Evolutionary conservation across 208 protist species (phyloP), one percentile per base, ranked within the genome.

Genomic region (Phytomonas serpens): DNA sequence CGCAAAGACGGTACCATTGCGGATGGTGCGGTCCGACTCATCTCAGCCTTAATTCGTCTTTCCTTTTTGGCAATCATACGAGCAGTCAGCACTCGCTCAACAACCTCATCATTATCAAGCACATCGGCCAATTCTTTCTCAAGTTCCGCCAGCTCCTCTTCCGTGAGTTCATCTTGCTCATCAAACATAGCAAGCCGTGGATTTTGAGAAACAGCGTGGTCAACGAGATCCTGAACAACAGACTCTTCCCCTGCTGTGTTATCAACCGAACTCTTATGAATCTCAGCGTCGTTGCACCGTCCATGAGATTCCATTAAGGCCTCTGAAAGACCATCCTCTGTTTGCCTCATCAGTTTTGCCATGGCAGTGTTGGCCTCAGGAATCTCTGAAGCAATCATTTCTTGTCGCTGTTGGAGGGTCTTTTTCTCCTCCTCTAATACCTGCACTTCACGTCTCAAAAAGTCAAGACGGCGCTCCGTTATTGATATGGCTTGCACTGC

Each of bases 11-110:
- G 47, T 1, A 57, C 10, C 47, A 4, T 57, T 57, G 0, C 6
- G 19, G 47, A 27, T 27, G 47, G 6, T 19, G 13, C 47, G 16
- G 5, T 27, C 19, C 47, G 10, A 57, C 52, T 61, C 66, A 92
- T 68, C 73, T 86, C 84, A 33, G 77, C 80, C 13, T 74, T 76
- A 11, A 96, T 72, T 0, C 85, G 82, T 68, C 62, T 72, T 74
- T 96, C 90, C 76, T 92, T 96, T 73, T 96, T 96, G 16, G 69
- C 82, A 30, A 96, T 90, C 72, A 96, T 82, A 64, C 80, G 83
- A 67, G 88, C 82, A 68, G 80, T 90, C 83, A 96, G 89, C 37
- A 93, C 37, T 34, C 78, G 74, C 78, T 96, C 88, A 14, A 92
- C 87, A 57, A 84, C 77, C 13, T 83, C 87, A 67, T 88, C 86